phyloP scores from a whole-genome alignment of 176 grass and related monocot genomes.

The Ananas comosus region DNA sequence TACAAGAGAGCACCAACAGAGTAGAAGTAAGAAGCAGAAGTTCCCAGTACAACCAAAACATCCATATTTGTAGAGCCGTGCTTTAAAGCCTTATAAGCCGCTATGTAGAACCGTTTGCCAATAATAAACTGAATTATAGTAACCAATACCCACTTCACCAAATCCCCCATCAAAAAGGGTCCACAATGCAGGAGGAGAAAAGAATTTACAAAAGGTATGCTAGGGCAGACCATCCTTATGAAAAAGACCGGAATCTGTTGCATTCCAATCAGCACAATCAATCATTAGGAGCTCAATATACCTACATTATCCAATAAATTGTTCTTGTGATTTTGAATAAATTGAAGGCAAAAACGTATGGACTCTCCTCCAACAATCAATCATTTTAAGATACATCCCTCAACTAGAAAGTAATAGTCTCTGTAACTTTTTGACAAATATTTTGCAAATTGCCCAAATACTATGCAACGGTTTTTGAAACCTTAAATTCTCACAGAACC shows the following conservation, averaged over 20 bases:
- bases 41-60: conserved; percentile 87
- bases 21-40: conserved; percentile 84
- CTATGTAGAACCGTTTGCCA: conserved; percentile 70
- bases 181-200: conserved; percentile 65
- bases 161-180: conserved; percentile 66
- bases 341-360: not conserved
- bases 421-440: no score
- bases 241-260: conserved; percentile 95
- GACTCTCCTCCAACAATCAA: no score
- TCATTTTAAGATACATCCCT: no score
- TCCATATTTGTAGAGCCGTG: conserved; percentile 98
- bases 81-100: conserved; percentile 60
- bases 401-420: no score
- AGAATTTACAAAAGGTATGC: conserved; percentile 52
- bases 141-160: conserved; percentile 78
- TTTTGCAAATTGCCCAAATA: no score
- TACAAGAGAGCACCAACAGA: conserved; percentile 78
- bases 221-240: conserved; percentile 75
- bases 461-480: no score
- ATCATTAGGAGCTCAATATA: conserved; percentile 6
- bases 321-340: not conserved
- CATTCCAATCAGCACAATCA: conserved; percentile 17
- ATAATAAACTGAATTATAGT: conserved; percentile 90
- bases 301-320: not conserved
- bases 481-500: no score